A percentile compares a stretch with the other conserved stretches of the same genome.
Evolutionary conservation across 2,329 filamentous ascomycete species (phyloP).

Genomic region (Sporothrix inflata): DNA sequence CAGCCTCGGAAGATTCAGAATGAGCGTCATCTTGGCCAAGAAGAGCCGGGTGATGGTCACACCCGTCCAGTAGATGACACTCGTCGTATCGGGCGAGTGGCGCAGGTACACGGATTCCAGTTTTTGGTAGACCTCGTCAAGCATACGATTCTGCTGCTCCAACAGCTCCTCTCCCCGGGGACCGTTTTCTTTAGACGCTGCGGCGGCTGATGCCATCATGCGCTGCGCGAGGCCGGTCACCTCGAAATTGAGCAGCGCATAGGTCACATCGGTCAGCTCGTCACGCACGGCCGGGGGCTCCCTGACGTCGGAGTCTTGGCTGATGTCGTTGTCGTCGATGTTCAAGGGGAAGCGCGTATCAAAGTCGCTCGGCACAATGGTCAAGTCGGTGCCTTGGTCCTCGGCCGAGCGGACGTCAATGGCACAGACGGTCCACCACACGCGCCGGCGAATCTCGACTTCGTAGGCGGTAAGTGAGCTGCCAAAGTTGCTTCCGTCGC

Average conservation of each 20-base stretch:
- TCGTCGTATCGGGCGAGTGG: constrained; percentile 40
- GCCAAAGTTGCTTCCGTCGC: constrained; percentile 53
- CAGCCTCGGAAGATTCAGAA: constrained; percentile 75
- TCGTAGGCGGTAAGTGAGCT: constrained; percentile 58
- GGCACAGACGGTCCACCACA: constrained; percentile 64
- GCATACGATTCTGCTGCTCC: constrained; percentile 48
- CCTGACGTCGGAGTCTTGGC: constrained; percentile 49
- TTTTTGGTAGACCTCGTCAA: constrained; percentile 50
- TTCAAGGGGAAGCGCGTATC: constrained; percentile 60
- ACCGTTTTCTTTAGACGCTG: neutral
- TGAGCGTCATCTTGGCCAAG: constrained; percentile 76
- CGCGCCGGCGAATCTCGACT: constrained; percentile 60
- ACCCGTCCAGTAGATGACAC: constrained; percentile 46
- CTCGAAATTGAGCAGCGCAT: constrained; percentile 47
- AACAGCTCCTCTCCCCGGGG: constrained; percentile 35
- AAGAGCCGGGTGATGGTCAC: constrained; percentile 61
- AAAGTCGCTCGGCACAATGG: constrained; percentile 46
- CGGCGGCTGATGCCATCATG: constrained; percentile 42
- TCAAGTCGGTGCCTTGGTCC: constrained; percentile 50
- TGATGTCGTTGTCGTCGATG: constrained; percentile 58
- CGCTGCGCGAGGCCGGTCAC: constrained; percentile 44
- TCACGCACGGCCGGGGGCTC: constrained; percentile 48
- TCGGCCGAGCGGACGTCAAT: constrained; percentile 61
- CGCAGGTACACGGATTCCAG: constrained; percentile 50
- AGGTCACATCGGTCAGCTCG: constrained; percentile 58